These are phyloP conservation scores for Mayamaea pseudoterrestris DNA, from an alignment of 108 stramenopile genomes.

Conservation along the genomic window DNA sequence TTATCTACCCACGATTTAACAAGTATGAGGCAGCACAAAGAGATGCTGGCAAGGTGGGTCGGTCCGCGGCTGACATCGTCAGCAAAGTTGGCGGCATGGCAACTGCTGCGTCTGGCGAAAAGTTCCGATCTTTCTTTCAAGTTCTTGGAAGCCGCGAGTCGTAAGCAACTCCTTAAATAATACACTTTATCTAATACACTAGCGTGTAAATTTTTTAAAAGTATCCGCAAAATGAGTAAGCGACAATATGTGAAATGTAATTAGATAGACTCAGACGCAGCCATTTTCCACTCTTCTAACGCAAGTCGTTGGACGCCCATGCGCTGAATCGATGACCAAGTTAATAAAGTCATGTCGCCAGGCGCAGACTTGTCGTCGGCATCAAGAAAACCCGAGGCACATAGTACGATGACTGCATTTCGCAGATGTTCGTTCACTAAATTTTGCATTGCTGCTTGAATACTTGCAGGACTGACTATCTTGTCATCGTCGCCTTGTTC, in stretches of 20 bases:
- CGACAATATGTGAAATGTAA: no score
- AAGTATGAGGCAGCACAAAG: conserved; percentile 40
- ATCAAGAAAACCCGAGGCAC: conserved; percentile 28
- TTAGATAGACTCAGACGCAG: conserved; percentile 10
- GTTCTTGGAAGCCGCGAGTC: conserved; percentile 53
- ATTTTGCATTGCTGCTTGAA: conserved; percentile 32
- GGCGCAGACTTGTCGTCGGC: conserved; percentile 4
- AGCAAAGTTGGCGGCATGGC: conserved; percentile 73
- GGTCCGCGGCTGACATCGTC: conserved; percentile 63
- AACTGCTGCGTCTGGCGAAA: conserved; percentile 69
- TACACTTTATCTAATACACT: neutral
- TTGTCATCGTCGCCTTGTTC: no score
- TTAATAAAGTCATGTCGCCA: conserved; percentile 34
- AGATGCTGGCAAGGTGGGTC: conserved; percentile 65
- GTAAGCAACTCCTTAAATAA: neutral
- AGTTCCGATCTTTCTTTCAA: conserved; percentile 75
- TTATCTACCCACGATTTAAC: conserved; percentile 68
- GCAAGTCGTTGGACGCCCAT: conserved; percentile 37
- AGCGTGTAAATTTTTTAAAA: neutral
- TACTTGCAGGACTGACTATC: conserved; percentile 7
- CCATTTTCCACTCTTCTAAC: conserved; percentile 54
- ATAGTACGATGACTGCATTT: conserved; percentile 65
- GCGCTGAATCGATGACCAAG: conserved; percentile 47
- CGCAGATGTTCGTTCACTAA: conserved; percentile 67
- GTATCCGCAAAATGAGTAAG: no score